Percentiles rank a stretch among this genome's conserved stretches.
Evolutionary conservation across 768 basidiomycete species (phyloP).

Genomic region (Pleurotus djamor): DNA sequence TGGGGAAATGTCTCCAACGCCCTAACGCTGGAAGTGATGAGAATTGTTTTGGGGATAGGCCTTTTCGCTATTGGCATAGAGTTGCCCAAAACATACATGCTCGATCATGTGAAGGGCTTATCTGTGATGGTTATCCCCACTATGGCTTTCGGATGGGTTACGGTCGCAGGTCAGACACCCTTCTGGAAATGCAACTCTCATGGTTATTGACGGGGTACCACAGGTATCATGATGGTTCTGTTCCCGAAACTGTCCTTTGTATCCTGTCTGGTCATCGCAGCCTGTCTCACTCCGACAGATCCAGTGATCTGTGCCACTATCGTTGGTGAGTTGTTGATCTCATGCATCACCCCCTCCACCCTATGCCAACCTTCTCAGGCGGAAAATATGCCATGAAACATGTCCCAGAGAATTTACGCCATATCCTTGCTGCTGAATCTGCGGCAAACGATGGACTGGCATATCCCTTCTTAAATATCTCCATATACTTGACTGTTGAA

Average conservation of each 20-base stretch:
- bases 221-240: slow-evolving; percentile 65
- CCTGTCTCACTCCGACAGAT: slow-evolving; percentile 92
- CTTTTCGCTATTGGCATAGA: slow-evolving; percentile 97
- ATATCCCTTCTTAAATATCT: slow-evolving; percentile 86
- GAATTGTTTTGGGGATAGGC: slow-evolving; percentile 86
- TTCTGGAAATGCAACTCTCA: neutral
- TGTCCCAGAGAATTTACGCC: slow-evolving; percentile 75
- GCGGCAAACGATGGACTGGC: slow-evolving; percentile 96
- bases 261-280: slow-evolving; percentile 82
- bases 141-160: slow-evolving; percentile 84
- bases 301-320: slow-evolving; percentile 89
- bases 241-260: slow-evolving; percentile 73
- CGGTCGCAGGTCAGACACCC: slow-evolving; percentile 55
- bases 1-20: slow-evolving; percentile 57
- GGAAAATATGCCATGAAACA: slow-evolving; percentile 69
- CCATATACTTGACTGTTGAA: slow-evolving; percentile 84
- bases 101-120: slow-evolving; percentile 71
- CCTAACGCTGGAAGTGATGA: slow-evolving; percentile 88
- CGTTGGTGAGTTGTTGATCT: slow-evolving; percentile 45
- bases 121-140: slow-evolving; percentile 75
- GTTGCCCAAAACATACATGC: slow-evolving; percentile 83
- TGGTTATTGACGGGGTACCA: neutral
- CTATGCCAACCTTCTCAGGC: slow-evolving; percentile 33
- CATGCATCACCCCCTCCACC: neutral
- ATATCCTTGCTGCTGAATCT: slow-evolving; percentile 83